phyloP scores from a whole-genome alignment of 202 grass and related monocot genomes.

The Digitaria exilis region DNA sequence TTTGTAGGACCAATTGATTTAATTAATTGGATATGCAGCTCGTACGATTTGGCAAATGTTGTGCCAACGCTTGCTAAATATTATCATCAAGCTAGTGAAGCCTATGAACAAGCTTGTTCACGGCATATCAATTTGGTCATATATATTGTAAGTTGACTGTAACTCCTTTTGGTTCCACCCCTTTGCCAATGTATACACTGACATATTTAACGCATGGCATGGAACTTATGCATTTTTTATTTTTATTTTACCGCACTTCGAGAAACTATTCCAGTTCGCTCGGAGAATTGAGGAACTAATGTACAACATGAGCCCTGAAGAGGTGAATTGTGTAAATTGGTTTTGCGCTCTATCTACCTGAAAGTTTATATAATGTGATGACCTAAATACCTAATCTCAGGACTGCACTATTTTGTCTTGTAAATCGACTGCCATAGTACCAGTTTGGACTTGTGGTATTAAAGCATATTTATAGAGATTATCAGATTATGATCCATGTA shows the following conservation, averaged over 20 bases:
- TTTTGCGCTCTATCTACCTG: not conserved
- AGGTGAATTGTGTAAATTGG: slow-evolving; percentile 55
- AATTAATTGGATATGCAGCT: slow-evolving; percentile 46
- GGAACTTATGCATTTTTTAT: not conserved
- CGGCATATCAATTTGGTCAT: slow-evolving; percentile 98
- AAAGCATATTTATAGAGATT: not conserved
- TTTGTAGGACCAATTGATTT: slow-evolving; percentile 8
- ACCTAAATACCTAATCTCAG: not conserved
- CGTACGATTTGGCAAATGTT: slow-evolving; percentile 94
- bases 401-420: not conserved
- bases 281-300: slow-evolving; percentile 83
- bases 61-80: slow-evolving; percentile 93
- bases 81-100: slow-evolving; percentile 99
- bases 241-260: slow-evolving; percentile 64
- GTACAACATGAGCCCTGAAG: slow-evolving; percentile 77
- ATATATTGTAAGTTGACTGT: slow-evolving; percentile 80
- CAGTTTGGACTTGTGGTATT: not conserved
- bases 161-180: slow-evolving; percentile 12
- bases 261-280: slow-evolving; percentile 95
- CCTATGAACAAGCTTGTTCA: slow-evolving; percentile 90
- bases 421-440: not conserved
- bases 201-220: not conserved
- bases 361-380: slow-evolving; percentile 15
- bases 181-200: slow-evolving; percentile 2
- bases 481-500: not conserved